Base-by-base conservation (phyloP, 2,329 filamentous ascomycete species). In the Parastagonospora avenae region DNA sequence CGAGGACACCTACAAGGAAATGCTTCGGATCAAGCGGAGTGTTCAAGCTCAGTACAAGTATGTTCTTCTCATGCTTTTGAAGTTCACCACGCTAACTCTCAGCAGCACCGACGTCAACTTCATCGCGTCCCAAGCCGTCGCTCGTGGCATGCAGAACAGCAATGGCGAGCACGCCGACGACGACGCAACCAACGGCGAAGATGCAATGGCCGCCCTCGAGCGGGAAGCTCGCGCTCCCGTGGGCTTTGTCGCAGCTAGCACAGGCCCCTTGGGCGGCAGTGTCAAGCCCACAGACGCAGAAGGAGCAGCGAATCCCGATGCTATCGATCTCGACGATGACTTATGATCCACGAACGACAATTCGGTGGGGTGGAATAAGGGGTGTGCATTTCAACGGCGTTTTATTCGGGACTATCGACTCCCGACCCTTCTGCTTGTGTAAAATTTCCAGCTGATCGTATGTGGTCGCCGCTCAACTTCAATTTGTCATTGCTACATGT, bases 1-100 rank as follows among this genome's bases (percentile, higher is more conserved):
- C 76, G 95, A 99, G 74, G 94, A 99, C 73, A 99, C 95, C 0
- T 99, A 95, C 82, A 97, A 96, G 79, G 94, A 99, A 73, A 99
- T 99, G 94, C 81, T 97, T 56, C 88, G 94, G 28, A 92, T 99
- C 80, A 99, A 97, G 82, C 83, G 94, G 71, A 96, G 91, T 74
- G 94, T 99, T 10, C 92, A 97, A 75, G 93, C 94, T 46, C 91
- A 97, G 77, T 99, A 95, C 81, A 97, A 97, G 82, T 85, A 82
- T 68, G 80, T 76, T 41, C 15, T 10, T 8, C 16, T 14, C 12
- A 12, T 30, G 12, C 43, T 31, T 31, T 9, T 5, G 27, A 19
- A 24, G 31, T 27, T 27, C 31, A 19, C 8, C 8, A 37, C 57
- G 57, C 77, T 80, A 71, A 80, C 64, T 40, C 38, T 8, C 28